Evolutionary conservation across 169 alveolate genomes (phyloP), one percentile per base, ranked within the genome.

Genomic region (Cyclospora cayetanensis): DNA sequence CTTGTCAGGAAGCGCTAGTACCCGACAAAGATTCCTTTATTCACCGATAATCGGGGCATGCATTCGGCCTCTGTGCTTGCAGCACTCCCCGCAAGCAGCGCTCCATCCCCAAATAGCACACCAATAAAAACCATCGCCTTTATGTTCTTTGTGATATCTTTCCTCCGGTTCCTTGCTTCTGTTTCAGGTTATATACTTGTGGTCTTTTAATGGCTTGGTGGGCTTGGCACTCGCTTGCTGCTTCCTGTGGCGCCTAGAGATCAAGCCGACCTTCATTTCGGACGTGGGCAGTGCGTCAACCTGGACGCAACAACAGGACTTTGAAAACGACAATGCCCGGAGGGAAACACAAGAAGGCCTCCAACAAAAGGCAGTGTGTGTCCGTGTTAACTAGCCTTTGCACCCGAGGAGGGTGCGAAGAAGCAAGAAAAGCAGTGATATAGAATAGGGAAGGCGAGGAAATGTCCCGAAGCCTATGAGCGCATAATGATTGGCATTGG

Each of bases 101-200:
- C 5, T 20, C 77, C 37, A 65, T 9, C 77, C 20, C n/a, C 25
- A 5, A 65, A 0, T 29, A 29, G 41, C 18, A 9, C 5, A 29
- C 77, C 18, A 4, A 65, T 4, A 29, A 2, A 41, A 7, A 41
- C 77, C 25, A 5, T 65, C 60, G 12, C 34, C 22, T 39, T 1
- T 37, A 11, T 7, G 31, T 22, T 29, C 87, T 22, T n/a, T 12
- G 27, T 46, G 15, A 18, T 79, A 3, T 72, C 29, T 12, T 4
- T 34, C 39, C 34, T 41, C n/a, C 29, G 0, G 4, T 3, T 55
- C 18, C 25, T 52, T 9, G 2, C 89, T n/a, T 43, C 34, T 50
- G 2, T 55, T 37, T 55, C 90, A 82, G 90, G 79, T 82, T 4
- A 60, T 82, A 34, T 82, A 50, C 63, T 41, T 82, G 55, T 82